These are phyloP conservation scores for Gentiana straminea DNA, from an alignment of 257 asterid species.

Conservation along the genomic window DNA sequence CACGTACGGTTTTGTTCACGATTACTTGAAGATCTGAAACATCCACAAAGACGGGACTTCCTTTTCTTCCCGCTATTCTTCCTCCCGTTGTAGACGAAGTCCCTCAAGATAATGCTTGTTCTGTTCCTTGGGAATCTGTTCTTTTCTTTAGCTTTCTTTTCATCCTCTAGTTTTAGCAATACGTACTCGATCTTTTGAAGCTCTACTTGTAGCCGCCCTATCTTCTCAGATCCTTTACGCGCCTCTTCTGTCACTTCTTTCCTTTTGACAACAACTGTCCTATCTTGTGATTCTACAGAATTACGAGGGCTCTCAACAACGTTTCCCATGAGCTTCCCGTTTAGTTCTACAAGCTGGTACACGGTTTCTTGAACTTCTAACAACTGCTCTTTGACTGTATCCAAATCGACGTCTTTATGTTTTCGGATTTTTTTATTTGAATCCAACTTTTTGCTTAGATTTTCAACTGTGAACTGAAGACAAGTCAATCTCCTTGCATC, in stretches of 20 bases:
- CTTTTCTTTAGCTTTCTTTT: slow-evolving; percentile 41
- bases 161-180: slow-evolving; percentile 56
- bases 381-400: slow-evolving; percentile 48
- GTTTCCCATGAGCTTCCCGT: slow-evolving; percentile 49
- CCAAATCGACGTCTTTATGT: slow-evolving; percentile 36
- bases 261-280: slow-evolving; percentile 32
- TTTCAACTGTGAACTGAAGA: slow-evolving; percentile 41
- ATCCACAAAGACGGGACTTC: slow-evolving; percentile 56
- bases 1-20: slow-evolving; percentile 22
- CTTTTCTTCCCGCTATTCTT: slow-evolving; percentile 42
- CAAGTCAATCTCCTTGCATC: slow-evolving; percentile 54
- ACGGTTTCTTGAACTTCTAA: slow-evolving; percentile 69
- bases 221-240: slow-evolving; percentile 61
- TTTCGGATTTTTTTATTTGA: slow-evolving; percentile 33
- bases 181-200: slow-evolving; percentile 60
- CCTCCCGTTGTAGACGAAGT: slow-evolving; percentile 56
- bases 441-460: slow-evolving; percentile 46
- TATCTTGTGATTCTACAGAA: slow-evolving; percentile 37
- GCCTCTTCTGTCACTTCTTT: slow-evolving; percentile 56
- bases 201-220: slow-evolving; percentile 48
- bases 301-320: slow-evolving; percentile 38
- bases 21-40: slow-evolving; percentile 48
- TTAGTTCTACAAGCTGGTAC: slow-evolving; percentile 47
- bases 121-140: slow-evolving; percentile 42
- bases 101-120: slow-evolving; percentile 49